Percentiles rank a stretch among this genome's conserved stretches.
These are phyloP conservation scores for Trichocladium antarcticum DNA, from an alignment of 495 filamentous ascomycete species.

Conservation along the genomic window DNA sequence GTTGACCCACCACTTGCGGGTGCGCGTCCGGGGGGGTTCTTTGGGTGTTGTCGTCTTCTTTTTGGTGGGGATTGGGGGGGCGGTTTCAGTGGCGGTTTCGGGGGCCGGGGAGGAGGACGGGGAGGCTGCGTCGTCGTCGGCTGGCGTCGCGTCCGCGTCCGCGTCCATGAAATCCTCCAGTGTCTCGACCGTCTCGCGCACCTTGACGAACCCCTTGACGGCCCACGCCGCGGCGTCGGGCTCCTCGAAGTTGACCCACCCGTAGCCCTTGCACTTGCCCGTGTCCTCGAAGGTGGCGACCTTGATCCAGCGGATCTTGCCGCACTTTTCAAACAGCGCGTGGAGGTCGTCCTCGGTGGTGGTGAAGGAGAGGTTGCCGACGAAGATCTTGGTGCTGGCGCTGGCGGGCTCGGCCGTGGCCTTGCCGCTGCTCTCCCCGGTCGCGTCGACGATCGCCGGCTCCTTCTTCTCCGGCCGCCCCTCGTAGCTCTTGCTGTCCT, in stretches of 20 bases:
- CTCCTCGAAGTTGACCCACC: conserved; percentile 82
- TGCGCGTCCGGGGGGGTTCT: conserved; percentile 42
- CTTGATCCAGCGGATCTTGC: conserved; percentile 64
- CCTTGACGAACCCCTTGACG: conserved; percentile 66
- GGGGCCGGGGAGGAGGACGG: too few relatives aligned
- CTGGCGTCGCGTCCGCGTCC: conserved; percentile 36
- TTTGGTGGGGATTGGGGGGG: not conserved
- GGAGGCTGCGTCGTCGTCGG: conserved; percentile 11
- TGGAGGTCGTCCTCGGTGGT: conserved; percentile 68
- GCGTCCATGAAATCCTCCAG: conserved; percentile 49
- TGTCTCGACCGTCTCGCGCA: conserved; percentile 44
- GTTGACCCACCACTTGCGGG: conserved; percentile 72
- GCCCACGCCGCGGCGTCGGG: conserved; percentile 62
- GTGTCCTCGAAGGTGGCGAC: conserved; percentile 92
- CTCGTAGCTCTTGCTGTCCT: conserved; percentile 75
- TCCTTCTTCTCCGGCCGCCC: conserved; percentile 51
- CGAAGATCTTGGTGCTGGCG: conserved; percentile 67
- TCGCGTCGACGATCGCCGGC: conserved; percentile 13
- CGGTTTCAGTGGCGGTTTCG: too few relatives aligned
- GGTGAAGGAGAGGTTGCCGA: conserved; percentile 84
- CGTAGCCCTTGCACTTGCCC: conserved; percentile 96
- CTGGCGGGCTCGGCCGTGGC: conserved; percentile 21
- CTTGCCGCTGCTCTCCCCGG: conserved; percentile 23
- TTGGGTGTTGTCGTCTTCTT: conserved; percentile 6
- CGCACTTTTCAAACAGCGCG: conserved; percentile 72